Conservation (phyloP, 805 yeast species). For the Candida ponderosae region DNA sequence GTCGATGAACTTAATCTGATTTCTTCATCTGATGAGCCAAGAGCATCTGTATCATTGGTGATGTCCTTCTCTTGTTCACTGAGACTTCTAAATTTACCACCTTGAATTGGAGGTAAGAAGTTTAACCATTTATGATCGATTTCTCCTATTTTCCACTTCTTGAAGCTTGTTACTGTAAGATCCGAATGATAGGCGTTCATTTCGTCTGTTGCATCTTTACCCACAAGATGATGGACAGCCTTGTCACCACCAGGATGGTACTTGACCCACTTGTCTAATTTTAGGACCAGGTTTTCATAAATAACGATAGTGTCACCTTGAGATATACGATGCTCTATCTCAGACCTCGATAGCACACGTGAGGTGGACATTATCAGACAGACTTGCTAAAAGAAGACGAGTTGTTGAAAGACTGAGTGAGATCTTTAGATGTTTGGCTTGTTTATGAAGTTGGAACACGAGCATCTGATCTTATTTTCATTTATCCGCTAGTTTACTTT, state of each 20-base stretch:
- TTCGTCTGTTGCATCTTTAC: constrained; percentile 87
- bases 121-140: constrained; percentile 64
- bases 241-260: constrained; percentile 87
- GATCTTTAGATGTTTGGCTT: too few relatives aligned
- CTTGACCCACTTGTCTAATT: constrained; percentile 62
- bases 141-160: constrained; percentile 56
- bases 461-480: constrained; percentile 1
- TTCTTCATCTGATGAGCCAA: constrained; percentile 1
- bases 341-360: constrained; percentile 28
- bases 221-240: constrained; percentile 77
- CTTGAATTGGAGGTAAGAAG: constrained; percentile 83
- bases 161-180: constrained; percentile 44
- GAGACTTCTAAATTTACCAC: constrained; percentile 42
- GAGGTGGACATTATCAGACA: constrained; percentile 8
- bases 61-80: constrained; percentile 17
- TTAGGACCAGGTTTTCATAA: constrained; percentile 50
- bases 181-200: constrained; percentile 76
- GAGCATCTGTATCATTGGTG: not conserved
- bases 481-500: too few relatives aligned
- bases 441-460: too few relatives aligned
- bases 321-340: constrained; percentile 53
- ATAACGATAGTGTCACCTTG: constrained; percentile 67
- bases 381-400: too few relatives aligned
- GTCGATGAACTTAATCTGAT: constrained; percentile 5
- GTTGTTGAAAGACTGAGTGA: too few relatives aligned